A percentile compares a stretch with the other conserved stretches of the same genome.
Conservation (phyloP, 306 rosid species). For the Prunus mume region DNA sequence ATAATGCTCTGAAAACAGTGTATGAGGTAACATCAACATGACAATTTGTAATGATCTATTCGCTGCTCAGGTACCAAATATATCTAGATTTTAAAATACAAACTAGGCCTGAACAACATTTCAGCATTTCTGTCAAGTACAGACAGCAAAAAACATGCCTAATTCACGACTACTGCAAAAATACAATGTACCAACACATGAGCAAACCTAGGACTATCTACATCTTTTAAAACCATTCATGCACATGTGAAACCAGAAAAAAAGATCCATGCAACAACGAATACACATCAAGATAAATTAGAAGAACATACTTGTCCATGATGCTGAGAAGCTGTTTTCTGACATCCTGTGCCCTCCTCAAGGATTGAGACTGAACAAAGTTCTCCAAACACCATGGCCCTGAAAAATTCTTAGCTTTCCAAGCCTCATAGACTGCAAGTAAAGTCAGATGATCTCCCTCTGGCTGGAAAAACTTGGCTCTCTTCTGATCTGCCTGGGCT, state of each 20-base stretch:
- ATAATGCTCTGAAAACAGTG: not conserved
- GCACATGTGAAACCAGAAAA: not conserved
- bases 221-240: not conserved
- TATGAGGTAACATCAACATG: not conserved
- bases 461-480: not conserved
- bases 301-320: slow-evolving; percentile 25
- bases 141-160: not conserved
- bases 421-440: not conserved
- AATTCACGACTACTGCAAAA: not conserved
- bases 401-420: slow-evolving; percentile 1
- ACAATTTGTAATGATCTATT: not conserved
- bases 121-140: not conserved
- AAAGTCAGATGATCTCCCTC: slow-evolving; percentile 1
- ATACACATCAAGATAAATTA: not conserved
- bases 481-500: slow-evolving; percentile 6
- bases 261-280: not conserved
- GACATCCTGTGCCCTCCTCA: slow-evolving; percentile 9
- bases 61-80: not conserved
- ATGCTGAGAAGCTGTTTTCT: slow-evolving; percentile 3
- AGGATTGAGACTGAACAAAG: not conserved
- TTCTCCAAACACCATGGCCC: not conserved
- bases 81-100: not conserved
- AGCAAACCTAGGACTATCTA: not conserved
- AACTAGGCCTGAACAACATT: not conserved
- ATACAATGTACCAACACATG: not conserved